phyloP scores from a whole-genome alignment of 2,329 filamentous ascomycete species.

The Trichophyton schoenleinii region DNA sequence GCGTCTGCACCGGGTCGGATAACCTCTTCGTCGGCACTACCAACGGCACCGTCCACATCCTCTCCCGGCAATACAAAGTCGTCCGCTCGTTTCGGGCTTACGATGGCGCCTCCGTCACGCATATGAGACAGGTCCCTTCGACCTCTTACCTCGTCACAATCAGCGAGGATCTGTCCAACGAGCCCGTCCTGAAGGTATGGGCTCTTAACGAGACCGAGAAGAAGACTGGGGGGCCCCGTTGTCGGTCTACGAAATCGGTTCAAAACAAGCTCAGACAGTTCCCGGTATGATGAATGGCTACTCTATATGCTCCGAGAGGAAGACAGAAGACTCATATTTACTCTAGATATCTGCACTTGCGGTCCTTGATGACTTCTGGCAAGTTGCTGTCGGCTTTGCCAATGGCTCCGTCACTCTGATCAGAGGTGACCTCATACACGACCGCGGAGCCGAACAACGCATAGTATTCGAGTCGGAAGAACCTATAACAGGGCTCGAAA shows the following conservation, averaged over 20 bases:
- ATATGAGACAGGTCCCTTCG: conserved; percentile 83
- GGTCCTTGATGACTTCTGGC: conserved; percentile 73
- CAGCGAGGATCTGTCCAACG: conserved; percentile 71
- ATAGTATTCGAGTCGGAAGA: conserved; percentile 96
- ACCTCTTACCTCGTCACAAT: conserved; percentile 72
- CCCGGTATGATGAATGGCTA: conserved; percentile 47
- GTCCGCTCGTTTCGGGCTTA: conserved; percentile 78
- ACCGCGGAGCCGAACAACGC: conserved; percentile 83
- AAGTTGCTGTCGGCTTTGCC: conserved; percentile 88
- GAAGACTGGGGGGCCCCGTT: conserved; percentile 80
- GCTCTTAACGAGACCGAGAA: conserved; percentile 86
- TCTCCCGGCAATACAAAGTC: conserved; percentile 78
- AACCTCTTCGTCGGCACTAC: conserved; percentile 79
- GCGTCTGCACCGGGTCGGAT: conserved; percentile 73
- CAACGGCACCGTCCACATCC: conserved; percentile 75
- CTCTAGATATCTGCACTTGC: conserved; percentile 64
- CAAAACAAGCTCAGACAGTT: conserved; percentile 87
- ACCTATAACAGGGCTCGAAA: conserved; percentile 82
- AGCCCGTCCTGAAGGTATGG: conserved; percentile 94
- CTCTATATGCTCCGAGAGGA: background rate
- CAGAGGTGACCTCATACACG: conserved; percentile 85
- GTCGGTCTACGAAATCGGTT: conserved; percentile 71
- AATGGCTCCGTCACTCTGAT: conserved; percentile 92
- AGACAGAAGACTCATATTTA: background rate
- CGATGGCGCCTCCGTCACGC: conserved; percentile 61